Conservation (phyloP, 306 rosid genomes). For the Cicer judaicum region DNA sequence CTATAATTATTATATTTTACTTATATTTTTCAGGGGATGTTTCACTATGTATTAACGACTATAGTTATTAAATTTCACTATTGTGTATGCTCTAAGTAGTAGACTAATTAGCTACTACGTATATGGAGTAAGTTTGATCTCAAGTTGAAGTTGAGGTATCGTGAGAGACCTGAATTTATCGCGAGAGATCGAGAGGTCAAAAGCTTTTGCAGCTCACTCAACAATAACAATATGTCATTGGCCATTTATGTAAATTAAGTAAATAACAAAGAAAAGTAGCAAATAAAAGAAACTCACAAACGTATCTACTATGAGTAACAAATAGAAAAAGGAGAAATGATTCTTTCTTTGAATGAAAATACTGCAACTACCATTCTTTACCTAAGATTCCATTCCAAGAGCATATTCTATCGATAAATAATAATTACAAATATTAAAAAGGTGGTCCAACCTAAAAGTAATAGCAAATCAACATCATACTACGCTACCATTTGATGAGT, state of each 20-base stretch:
- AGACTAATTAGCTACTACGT: no score
- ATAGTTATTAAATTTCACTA: no score
- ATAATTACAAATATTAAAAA: background rate
- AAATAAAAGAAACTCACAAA: background rate
- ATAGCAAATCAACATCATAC: conserved; percentile 16
- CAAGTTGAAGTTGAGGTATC: conserved; percentile 22
- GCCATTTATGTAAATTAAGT: background rate
- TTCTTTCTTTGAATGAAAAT: background rate
- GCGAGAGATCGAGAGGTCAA: background rate
- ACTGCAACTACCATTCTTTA: conserved; percentile 20
- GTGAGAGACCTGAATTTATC: background rate
- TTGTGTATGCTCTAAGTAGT: no score
- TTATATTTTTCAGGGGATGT: no score
- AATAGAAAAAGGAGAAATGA: background rate
- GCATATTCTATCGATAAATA: conserved; percentile 23
- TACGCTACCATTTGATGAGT: conserved; percentile 19
- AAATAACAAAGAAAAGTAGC: background rate
- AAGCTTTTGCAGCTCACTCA: background rate
- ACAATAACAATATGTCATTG: conserved; percentile 2
- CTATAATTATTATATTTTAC: no score
- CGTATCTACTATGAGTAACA: background rate
- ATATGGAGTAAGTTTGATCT: background rate
- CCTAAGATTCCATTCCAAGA: conserved; percentile 45
- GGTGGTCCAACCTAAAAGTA: conserved; percentile 3
- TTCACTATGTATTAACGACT: no score